Evolutionary conservation across 2,329 filamentous ascomycete species (phyloP), one percentile per base, ranked within the genome.

Genomic region (Colletotrichum brevisporum): DNA sequence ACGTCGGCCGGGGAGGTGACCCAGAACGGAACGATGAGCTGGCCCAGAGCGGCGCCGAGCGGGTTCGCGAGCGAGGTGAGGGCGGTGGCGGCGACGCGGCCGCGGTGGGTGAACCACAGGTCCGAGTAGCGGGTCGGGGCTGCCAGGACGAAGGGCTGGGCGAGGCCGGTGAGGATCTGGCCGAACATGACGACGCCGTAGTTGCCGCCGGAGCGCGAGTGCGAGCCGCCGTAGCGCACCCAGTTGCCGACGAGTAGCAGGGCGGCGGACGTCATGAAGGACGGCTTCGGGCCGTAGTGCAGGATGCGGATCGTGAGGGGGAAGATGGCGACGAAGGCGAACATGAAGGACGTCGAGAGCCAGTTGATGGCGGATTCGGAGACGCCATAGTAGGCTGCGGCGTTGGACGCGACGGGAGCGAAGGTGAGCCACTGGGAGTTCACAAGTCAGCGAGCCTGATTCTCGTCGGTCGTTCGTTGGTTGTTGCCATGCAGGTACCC

Each of bases 101-200:
- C 95, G 12, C 85, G 83, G 74, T 92, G 91, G 2, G 94, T 95
- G 81, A 98, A 98, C 96, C 96, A 98, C 69, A 97, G 84, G 78
- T 98, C 95, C 63, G 93, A 96, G 81, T 97, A 99, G 71, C 94
- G 86, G 0, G 96, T 95, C 0, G 96, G 95, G 0, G 95, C 94
- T 6, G 92, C 90, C 10, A 98, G 88, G 13, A 97, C 94, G 78
- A 98, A 98, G 0, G 96, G 95, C 78, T 99, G 96, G 1, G 94
- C 91, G 47, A 98, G 86, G 1, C 95, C 96, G 60, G 93, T 94
- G 69, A 99, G 79, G 77, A 98, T 92, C 82, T 98, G 95, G 5
- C 95, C 95, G 74, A 97, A 91, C 92, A 98, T 94, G 71, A 94
- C 91, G 52, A 92, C 86, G 50, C 90, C 90, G 76, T 93, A 97